Base-by-base conservation (phyloP, 805 yeast genomes). In the Saccharomycopsis malanga region DNA sequence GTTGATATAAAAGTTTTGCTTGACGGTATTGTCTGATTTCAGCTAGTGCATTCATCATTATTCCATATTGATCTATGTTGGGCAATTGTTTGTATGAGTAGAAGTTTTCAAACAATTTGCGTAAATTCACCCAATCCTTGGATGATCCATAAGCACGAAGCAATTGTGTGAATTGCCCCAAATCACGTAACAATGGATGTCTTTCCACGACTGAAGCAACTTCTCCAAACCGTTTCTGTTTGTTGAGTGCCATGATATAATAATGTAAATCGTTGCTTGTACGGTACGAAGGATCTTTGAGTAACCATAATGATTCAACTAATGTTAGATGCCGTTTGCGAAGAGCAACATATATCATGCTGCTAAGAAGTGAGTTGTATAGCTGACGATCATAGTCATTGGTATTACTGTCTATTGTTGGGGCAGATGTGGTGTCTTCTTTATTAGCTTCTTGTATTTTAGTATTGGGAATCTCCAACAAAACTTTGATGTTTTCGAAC, bases 21-120 rank as follows among this genome's bases (percentile, higher is more conserved):
- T 70, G 73, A 34, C 60, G 69, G 35, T 57, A 61, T 54, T 74
- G 77, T 7, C 76, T 81, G 29, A 66, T 58, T 3, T 57, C 53
- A 1, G 85, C 79, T 50, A 84, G 63, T 0, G 83, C 77, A 45
- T 67, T 62, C 74, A 84, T 79, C 10, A 81, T 78, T 15, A 77
- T 71, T 3, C 74, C 68, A 58, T 83, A 83, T 54, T 83, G 86
- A 6, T 56, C 57, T 25, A 69, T 62, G 41, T 70, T 70, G 1
- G 85, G 84, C 22, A 75, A 61, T 36, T 73, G 65, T 1, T 77
- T 79, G n/a, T 66, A 60, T 1, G 75, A 78, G 55, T 76, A 75
- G 59, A 74, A 66, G 20, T 66, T 69, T 56, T 79, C 81, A 58
- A 83, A 82, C 41, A 74, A 73, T 10, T 61, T 54, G 58, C 78